Evolutionary conservation across 257 asterid species (phyloP), one percentile per base, ranked within the genome.

Genomic region (Marsdenia floribunda): DNA sequence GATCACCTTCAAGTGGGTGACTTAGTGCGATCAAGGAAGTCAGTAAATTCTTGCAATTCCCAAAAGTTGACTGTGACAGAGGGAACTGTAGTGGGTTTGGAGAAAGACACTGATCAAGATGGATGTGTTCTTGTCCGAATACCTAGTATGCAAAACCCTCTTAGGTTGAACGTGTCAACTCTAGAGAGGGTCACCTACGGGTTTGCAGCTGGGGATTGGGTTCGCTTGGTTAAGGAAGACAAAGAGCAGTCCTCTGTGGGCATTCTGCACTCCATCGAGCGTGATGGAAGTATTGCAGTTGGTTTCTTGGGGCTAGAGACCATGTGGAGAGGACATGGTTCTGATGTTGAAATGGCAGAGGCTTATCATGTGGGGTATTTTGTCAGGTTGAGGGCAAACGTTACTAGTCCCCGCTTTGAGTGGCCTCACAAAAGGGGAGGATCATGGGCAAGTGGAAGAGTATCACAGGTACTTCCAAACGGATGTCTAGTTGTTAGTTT

Each of bases 191-290:
- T 87, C 65, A 83, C 89, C 68, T 84, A 58, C 55, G 89, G 92
- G 71, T 83, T 89, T 65, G 81, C 90, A 38, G 71, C 87, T 6
- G 95, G 95, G 46, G 89, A 89, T 83, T 89, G 90, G 92, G 92
- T 89, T 35, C 82, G 61, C 7, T 75, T 89, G 63, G 76, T 77
- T 33, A 72, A 78, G 74, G 88, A 74, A 72, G 80, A 47, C 44
- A 65, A 44, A 46, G 54, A 83, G 46, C 90, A 87, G 79, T 83
- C 90, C 3, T 74, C 84, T 42, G 78, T 87, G 40, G 95, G 95
- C 9, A 82, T 89, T 61, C 61, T 89, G 35, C 92, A 87, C 75
- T 72, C 83, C 24, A 85, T 89, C 63, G 79, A 78, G 24, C 87
- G 92, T 33, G 87, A 89, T 70, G 92, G 89, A 75, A 81, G 21